Conservation (phyloP, 2,329 filamentous ascomycete genomes). For the Coniella vitis region DNA sequence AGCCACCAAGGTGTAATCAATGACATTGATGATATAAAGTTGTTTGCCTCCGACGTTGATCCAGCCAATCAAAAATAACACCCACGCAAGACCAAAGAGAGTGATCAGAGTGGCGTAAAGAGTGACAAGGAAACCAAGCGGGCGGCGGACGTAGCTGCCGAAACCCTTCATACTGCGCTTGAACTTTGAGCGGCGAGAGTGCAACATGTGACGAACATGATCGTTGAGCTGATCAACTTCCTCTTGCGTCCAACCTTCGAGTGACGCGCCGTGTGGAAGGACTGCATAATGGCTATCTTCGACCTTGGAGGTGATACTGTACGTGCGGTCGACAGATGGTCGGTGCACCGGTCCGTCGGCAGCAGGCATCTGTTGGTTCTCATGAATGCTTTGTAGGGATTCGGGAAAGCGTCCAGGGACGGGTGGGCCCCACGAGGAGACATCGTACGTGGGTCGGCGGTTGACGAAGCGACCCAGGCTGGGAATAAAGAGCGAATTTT, state of each 20-base stretch:
- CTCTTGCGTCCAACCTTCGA: slow-evolving; percentile 68
- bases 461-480: slow-evolving; percentile 72
- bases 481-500: slow-evolving; percentile 82
- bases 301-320: slow-evolving; percentile 60
- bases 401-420: slow-evolving; percentile 18
- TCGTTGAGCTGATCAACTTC: slow-evolving; percentile 77
- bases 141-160: slow-evolving; percentile 67
- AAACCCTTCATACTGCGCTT: slow-evolving; percentile 77
- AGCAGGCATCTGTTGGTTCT: slow-evolving; percentile 16
- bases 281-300: slow-evolving; percentile 71
- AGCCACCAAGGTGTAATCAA: slow-evolving; percentile 64
- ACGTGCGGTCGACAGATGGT: slow-evolving; percentile 20
- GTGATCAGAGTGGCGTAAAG: slow-evolving; percentile 79
- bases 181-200: slow-evolving; percentile 72
- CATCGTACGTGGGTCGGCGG: slow-evolving; percentile 68
- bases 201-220: slow-evolving; percentile 80
- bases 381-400: slow-evolving; percentile 19
- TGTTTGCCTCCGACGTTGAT: slow-evolving; percentile 72
- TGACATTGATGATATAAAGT: slow-evolving; percentile 61
- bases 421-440: slow-evolving; percentile 43
- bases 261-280: slow-evolving; percentile 63
- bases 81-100: slow-evolving; percentile 79
- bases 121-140: slow-evolving; percentile 76
- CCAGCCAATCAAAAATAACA: slow-evolving; percentile 87
- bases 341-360: slow-evolving; percentile 16